Evolutionary conservation across 345 rosid species (phyloP), one percentile per base, ranked within the genome.

Genomic region (Boechera divaricarpa): DNA sequence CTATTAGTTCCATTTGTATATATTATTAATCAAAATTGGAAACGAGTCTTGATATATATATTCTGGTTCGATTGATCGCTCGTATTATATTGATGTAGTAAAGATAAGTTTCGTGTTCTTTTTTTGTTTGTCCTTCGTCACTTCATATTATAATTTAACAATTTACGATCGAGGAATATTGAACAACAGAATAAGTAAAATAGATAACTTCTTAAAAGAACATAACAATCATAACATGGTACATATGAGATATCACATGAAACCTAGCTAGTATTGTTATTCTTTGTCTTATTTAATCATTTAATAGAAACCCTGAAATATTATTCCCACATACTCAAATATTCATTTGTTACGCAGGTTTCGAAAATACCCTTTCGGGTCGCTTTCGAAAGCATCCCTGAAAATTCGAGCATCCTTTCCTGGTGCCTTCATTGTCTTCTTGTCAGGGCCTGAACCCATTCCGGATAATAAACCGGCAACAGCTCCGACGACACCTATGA

Each of bases 371-470:
- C 8, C 33, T 64, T 64, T 77, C 1, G 73, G 77, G 11, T 64
- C 2, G 39, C 32, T 56, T 24, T 71, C 56, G 12, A 78, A 78
- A 31, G 3, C 49, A 1, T 65, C 21, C n/a, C 77, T 39, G 24
- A 49, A 15, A 21, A 72, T 78, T 5, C 63, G 73, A 31, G 11
- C 72, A 38, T 78, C 69, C 39, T 58, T 49, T 2, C 81, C 77
- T 2, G 77, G 73, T 9, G 81, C 73, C 31, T 78, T 78, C 77
- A 65, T 78, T 0, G 63, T 77, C 55, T 49, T 78, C 72, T 0
- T 45, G 0, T 26, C 47, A 0, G 44, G 7, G 6, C 61, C 60
- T 1, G 67, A 45, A 0, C 75, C 39, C 52, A 54, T 18, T 0
- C 61, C 72, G 7, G 44, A 44, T 60, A 41, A 64, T 18, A 77